These are phyloP conservation scores for Colletotrichum sublineola DNA, from an alignment of 2,329 filamentous ascomycete species.

Conservation along the genomic window DNA sequence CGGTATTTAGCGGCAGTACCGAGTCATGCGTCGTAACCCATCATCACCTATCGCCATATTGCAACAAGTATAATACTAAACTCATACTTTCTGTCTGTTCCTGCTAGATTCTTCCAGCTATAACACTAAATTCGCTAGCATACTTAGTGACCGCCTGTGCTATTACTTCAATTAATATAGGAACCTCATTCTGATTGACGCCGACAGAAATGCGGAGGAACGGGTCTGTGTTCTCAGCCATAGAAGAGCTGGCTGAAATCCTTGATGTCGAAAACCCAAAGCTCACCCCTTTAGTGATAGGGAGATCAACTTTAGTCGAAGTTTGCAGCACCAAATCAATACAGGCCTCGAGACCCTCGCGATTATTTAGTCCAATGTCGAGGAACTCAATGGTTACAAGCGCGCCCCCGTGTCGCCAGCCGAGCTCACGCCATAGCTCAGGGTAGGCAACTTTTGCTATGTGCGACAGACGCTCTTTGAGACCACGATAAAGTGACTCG, in stretches of 20 bases:
- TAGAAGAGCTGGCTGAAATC: constrained; percentile 5
- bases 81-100: too few relatives aligned
- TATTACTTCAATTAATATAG: not conserved
- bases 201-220: constrained; percentile 4
- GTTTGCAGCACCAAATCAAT: constrained; percentile 7
- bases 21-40: too few relatives aligned
- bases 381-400: constrained; percentile 9
- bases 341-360: not conserved
- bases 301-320: constrained; percentile 1
- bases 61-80: too few relatives aligned
- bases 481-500: constrained; percentile 5
- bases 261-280: not conserved
- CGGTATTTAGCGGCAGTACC: too few relatives aligned
- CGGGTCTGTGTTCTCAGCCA: constrained; percentile 4
- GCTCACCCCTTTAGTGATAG: constrained; percentile 7
- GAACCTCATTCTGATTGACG: not conserved
- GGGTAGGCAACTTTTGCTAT: constrained; percentile 3
- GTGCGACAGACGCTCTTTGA: not conserved
- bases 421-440: too few relatives aligned
- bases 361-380: not conserved
- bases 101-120: not conserved
- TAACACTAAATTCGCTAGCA: not conserved
- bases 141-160: not conserved
- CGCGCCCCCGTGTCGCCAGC: too few relatives aligned
- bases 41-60: too few relatives aligned